These are phyloP conservation scores for Rhynchospora pubera DNA, from an alignment of 176 grass and related monocot genomes.

Conservation along the genomic window DNA sequence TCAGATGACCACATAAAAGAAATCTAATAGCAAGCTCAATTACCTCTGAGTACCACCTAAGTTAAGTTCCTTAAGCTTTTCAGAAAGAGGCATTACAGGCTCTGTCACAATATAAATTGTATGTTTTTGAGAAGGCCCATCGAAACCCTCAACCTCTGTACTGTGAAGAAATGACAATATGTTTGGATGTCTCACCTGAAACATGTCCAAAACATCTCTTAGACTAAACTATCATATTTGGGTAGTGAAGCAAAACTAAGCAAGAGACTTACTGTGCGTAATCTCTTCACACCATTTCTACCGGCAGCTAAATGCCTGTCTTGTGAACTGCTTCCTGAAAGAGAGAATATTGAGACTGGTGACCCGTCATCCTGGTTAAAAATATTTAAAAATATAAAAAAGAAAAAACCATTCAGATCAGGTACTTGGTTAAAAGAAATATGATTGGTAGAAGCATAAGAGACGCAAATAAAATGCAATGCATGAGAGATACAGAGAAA, in stretches of 20 bases:
- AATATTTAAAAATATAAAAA: conserved; percentile 16
- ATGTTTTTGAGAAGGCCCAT: conserved; percentile 64
- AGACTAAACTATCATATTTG: background rate
- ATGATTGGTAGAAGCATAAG: background rate
- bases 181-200: conserved; percentile 98
- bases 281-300: conserved; percentile 87
- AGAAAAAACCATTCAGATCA: conserved; percentile 12
- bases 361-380: conserved; percentile 87
- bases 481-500: background rate
- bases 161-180: conserved; percentile 98
- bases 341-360: conserved; percentile 85
- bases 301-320: conserved; percentile 91
- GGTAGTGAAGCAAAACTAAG: conserved; percentile 8
- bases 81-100: conserved; percentile 86
- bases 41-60: conserved; percentile 91
- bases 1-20: conserved; percentile 21
- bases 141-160: conserved; percentile 77
- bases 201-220: conserved; percentile 2
- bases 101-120: conserved; percentile 97
- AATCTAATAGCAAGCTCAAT: conserved; percentile 13
- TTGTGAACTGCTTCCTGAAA: conserved; percentile 82
- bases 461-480: background rate
- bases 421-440: background rate
- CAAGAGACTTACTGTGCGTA: conserved; percentile 59
- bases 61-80: conserved; percentile 90